Evolutionary conservation across 116 monocot species (phyloP), one percentile per base, ranked within the genome.

Genomic region (Zostera marina): DNA sequence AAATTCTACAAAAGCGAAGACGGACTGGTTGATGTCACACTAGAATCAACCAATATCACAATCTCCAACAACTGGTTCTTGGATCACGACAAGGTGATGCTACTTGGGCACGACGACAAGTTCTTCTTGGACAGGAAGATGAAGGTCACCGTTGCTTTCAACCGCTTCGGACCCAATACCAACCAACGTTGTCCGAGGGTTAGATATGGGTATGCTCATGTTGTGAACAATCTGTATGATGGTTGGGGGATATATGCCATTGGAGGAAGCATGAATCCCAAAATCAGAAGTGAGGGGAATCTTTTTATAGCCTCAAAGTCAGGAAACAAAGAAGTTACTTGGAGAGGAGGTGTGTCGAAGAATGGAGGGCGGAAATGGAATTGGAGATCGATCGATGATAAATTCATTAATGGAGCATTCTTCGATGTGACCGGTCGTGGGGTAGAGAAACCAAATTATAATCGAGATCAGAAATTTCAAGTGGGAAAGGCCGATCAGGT

Each of bases 61-160:
- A 53, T 94, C 42, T 84, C 84, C 19, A 94, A 88, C 73, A 94
- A 88, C 72, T 94, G 94, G 94, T 94, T 94, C 75, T 59, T 44
- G 11, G 67, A 93, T 24, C 94, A 94, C 24, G 77, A 94, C 76
- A 94, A 94, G 82, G 88, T 94, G 21, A 94, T 94, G 94, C 88
- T 94, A 5, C 77, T 94, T 25, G 94, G 94, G 21, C 94, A 94
- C 61, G 82, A 88, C 11, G 88, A 94, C 44, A 53, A 68, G 39
- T 81, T 68, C 66, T 16, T 76, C 13, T 22, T 52, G 42, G 94
- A 94, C 55, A 52, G 64, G 51, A 63, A 20, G n/a, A 94, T 94
- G 94, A 69, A 48, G 63, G 88, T 94, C 38, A 88, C 88, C 8
- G 70, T 94, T 12, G 79, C 61, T 11, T 88, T 79, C 76, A 94